Conservation (phyloP, 179 eudicot species). For the Nepenthes alata region DNA sequence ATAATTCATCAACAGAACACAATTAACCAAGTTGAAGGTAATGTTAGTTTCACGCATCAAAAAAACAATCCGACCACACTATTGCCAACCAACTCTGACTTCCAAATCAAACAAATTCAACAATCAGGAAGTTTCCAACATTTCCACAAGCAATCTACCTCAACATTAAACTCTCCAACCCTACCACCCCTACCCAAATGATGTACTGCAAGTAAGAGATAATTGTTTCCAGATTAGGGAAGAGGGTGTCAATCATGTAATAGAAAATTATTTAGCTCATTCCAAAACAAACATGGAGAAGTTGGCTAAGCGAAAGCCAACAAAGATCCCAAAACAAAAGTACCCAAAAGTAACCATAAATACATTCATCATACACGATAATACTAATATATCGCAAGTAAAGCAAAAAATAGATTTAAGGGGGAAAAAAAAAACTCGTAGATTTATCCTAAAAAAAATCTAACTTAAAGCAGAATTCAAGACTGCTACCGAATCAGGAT, state of each 20-base stretch:
- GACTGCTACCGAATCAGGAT: background rate
- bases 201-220: background rate
- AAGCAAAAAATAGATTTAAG: background rate
- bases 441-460: background rate
- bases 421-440: background rate
- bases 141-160: background rate
- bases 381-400: background rate
- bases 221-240: too few relatives aligned
- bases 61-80: background rate
- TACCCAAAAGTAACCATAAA: too few relatives aligned
- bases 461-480: background rate
- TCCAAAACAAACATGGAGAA: too few relatives aligned
- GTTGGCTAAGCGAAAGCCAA: too few relatives aligned
- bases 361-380: too few relatives aligned
- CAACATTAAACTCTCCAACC: background rate
- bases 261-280: too few relatives aligned
- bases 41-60: background rate
- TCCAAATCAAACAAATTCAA: background rate
- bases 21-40: background rate
- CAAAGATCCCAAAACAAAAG: background rate
- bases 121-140: background rate
- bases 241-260: too few relatives aligned
- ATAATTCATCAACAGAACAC: too few relatives aligned
- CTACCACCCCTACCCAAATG: background rate
- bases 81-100: background rate